Evolutionary conservation across 371 early-diverging fungal species (phyloP).

Genomic region (Funneliformis caledonium): DNA sequence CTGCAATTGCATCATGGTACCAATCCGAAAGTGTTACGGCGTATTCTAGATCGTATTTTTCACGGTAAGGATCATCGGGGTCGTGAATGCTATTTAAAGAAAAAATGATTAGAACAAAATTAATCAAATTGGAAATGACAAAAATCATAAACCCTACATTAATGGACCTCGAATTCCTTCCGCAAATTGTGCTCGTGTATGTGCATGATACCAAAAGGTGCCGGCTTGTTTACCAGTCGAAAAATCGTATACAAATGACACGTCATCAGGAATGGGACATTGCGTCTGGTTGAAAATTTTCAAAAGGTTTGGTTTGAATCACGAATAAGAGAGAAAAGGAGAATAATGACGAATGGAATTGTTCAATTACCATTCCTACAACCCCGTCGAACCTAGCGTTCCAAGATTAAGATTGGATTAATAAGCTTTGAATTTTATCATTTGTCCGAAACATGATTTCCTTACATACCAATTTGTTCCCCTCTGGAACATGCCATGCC

Average conservation of each 20-base stretch:
- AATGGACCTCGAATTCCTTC: slow-evolving; percentile 9
- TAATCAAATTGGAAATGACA: not conserved
- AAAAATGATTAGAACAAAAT: slow-evolving; percentile 51
- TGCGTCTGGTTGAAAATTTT: not conserved
- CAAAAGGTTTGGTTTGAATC: too few species aligned
- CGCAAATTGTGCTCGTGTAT: not conserved
- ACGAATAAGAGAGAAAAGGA: not conserved
- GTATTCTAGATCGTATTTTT: slow-evolving; percentile 69
- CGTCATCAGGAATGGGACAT: not conserved
- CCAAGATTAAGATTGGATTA: not conserved
- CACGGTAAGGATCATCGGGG: slow-evolving; percentile 58
- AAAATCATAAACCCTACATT: not conserved
- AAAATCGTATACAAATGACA: not conserved
- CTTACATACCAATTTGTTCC: not conserved
- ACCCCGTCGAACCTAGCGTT: slow-evolving; percentile 6
- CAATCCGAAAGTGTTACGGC: slow-evolving; percentile 68
- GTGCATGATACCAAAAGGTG: slow-evolving; percentile 24
- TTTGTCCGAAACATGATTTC: too few species aligned
- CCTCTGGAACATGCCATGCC: not conserved
- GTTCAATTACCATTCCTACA: not conserved
- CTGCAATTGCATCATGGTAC: slow-evolving; percentile 62
- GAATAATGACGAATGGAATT: too few species aligned
- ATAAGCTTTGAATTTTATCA: too few species aligned
- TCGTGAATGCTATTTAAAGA: slow-evolving; percentile 53
- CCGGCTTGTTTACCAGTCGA: not conserved